phyloP scores from a whole-genome alignment of 768 basidiomycete species.

The Tylopilus rubrobrunneus region DNA sequence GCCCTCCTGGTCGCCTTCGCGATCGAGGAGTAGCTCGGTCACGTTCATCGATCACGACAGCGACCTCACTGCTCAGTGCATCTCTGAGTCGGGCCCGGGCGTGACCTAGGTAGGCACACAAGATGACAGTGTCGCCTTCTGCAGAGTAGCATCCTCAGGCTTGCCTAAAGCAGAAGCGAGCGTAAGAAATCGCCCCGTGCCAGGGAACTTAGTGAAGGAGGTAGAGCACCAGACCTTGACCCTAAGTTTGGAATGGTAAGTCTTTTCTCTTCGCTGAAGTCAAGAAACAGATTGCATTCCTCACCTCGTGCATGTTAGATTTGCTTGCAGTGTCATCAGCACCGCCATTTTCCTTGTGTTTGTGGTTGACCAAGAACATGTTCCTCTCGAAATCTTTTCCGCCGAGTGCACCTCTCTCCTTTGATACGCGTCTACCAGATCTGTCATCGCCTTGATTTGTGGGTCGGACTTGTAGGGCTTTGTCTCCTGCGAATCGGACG shows the following conservation, averaged over 20 bases:
- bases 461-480: conserved; percentile 96
- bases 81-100: conserved; percentile 42
- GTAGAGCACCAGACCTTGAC: conserved; percentile 47
- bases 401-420: conserved; percentile 95
- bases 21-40: conserved; percentile 56
- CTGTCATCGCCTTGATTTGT: conserved; percentile 98
- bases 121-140: no score
- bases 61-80: conserved; percentile 43
- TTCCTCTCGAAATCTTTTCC: conserved; percentile 91
- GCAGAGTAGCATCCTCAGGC: conserved; percentile 44
- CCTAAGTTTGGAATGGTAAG: conserved; percentile 15
- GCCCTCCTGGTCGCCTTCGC: conserved; percentile 41
- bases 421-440: conserved; percentile 95
- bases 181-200: not conserved
- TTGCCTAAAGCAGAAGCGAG: conserved; percentile 32
- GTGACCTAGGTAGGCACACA: conserved; percentile 53
- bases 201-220: conserved; percentile 36
- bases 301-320: conserved; percentile 74
- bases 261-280: not conserved
- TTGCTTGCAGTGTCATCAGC: no score
- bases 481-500: conserved; percentile 98
- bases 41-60: conserved; percentile 64
- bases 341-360: conserved; percentile 54
- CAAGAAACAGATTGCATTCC: conserved; percentile 23
- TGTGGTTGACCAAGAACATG: no score